Conservation (phyloP, 768 basidiomycete species). For the Phaffia australis region DNA sequence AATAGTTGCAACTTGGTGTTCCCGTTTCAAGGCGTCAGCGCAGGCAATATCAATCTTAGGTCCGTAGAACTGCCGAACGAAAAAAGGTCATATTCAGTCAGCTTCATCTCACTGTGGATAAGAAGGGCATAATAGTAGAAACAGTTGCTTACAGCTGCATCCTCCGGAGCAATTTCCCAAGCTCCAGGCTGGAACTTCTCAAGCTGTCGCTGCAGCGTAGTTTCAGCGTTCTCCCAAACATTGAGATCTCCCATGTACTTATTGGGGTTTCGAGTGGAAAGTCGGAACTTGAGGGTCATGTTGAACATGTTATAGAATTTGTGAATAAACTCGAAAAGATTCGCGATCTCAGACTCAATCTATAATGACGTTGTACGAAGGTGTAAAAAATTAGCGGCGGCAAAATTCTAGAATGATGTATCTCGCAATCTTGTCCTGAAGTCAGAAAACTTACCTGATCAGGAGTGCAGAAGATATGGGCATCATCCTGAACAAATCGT, state of each 20-base stretch:
- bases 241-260: constrained; percentile 81
- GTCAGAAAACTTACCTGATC: constrained; percentile 49
- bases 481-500: constrained; percentile 94
- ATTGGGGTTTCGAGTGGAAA: constrained; percentile 84
- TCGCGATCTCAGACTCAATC: constrained; percentile 76
- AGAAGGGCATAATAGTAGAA: neutral
- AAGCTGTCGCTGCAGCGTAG: constrained; percentile 46
- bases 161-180: constrained; percentile 89
- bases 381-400: neutral
- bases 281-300: constrained; percentile 82
- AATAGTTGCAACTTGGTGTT: constrained; percentile 97
- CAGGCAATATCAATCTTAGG: constrained; percentile 98
- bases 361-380: constrained; percentile 34
- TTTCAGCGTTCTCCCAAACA: constrained; percentile 83
- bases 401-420: neutral
- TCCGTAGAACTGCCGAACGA: constrained; percentile 61
- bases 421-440: neutral
- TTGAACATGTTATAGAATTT: constrained; percentile 88
- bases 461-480: constrained; percentile 96
- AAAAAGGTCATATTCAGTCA: neutral
- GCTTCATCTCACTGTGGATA: neutral
- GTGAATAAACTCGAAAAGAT: constrained; percentile 88
- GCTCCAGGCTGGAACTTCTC: constrained; percentile 75
- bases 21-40: constrained; percentile 77
- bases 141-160: constrained; percentile 52